Percentiles rank a stretch among this genome's conserved stretches.
These are phyloP conservation scores for Arthrocladium fulminans DNA, from an alignment of 2,329 filamentous ascomycete species.

Conservation along the genomic window DNA sequence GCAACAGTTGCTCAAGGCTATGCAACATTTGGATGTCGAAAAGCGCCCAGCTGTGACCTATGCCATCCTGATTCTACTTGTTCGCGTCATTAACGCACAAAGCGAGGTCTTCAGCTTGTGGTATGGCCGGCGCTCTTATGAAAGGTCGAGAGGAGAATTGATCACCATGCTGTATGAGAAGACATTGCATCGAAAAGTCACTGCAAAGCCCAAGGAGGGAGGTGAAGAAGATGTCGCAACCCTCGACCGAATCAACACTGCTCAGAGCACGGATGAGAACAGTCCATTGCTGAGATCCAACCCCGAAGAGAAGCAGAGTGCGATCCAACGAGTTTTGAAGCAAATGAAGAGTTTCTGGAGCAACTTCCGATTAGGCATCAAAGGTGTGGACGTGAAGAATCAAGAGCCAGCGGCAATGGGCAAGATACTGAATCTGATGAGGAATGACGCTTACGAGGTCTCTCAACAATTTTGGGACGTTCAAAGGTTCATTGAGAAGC, in stretches of 20 bases:
- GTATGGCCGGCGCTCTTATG: constrained; percentile 77
- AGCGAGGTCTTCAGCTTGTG: constrained; percentile 62
- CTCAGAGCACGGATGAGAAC: constrained; percentile 10
- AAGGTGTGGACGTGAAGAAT: constrained; percentile 21
- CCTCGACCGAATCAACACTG: constrained; percentile 2
- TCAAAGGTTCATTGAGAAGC: constrained; percentile 63
- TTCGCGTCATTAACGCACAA: constrained; percentile 56
- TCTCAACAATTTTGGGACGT: constrained; percentile 82
- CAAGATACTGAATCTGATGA: constrained; percentile 82
- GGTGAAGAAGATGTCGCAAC: constrained; percentile 23
- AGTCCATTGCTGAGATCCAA: constrained; percentile 13
- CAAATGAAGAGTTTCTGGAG: constrained; percentile 2
- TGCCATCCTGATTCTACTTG: constrained; percentile 51
- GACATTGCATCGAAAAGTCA: constrained; percentile 57
- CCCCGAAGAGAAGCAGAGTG: constrained; percentile 21
- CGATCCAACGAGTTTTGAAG: not conserved
- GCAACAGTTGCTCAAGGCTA: constrained; percentile 61
- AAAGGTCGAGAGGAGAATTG: constrained; percentile 74
- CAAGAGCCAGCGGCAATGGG: constrained; percentile 66
- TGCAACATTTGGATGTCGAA: constrained; percentile 46
- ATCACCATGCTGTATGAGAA: constrained; percentile 80
- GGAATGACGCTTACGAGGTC: constrained; percentile 70
- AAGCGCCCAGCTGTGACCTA: constrained; percentile 55
- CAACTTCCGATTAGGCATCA: constrained; percentile 7
- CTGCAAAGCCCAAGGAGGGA: constrained; percentile 26